phyloP scores from a whole-genome alignment of 768 basidiomycete genomes.

The Gymnopilus dilepis region DNA sequence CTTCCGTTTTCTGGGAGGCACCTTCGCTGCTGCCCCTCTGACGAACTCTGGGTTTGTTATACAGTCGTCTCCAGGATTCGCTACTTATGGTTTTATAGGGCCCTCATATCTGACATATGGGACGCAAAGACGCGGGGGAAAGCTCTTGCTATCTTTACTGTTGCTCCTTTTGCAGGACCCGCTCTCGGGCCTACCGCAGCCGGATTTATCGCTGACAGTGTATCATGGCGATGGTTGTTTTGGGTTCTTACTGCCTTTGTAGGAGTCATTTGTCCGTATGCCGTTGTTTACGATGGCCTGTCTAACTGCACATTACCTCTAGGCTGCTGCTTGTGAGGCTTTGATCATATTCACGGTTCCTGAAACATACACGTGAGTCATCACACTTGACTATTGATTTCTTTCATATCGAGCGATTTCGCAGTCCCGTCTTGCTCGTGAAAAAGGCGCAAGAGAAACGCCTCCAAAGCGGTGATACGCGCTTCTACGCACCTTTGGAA shows the following conservation, averaged over 20 bases:
- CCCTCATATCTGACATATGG: constrained; percentile 65
- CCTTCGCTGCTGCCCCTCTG: constrained; percentile 70
- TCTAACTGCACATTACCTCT: not conserved
- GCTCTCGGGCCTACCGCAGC: constrained; percentile 60
- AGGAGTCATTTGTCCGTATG: constrained; percentile 24
- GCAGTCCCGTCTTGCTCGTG: constrained; percentile 62
- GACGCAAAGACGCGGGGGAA: constrained; percentile 64
- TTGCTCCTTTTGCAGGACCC: constrained; percentile 73
- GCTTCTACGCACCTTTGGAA: constrained; percentile 60
- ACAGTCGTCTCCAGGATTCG: no score
- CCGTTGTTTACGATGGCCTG: not conserved
- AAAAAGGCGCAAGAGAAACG: constrained; percentile 54
- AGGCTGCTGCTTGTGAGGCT: constrained; percentile 56
- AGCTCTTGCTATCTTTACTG: constrained; percentile 67
- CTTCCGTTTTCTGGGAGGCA: constrained; percentile 73
- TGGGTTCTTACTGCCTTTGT: constrained; percentile 67
- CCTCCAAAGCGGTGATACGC: constrained; percentile 54
- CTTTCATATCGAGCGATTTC: not conserved
- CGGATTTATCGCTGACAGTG: constrained; percentile 47
- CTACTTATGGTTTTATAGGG: constrained; percentile 34
- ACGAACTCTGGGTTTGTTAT: constrained; percentile 66
- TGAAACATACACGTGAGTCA: constrained; percentile 66
- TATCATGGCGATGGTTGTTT: constrained; percentile 72
- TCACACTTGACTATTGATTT: not conserved
- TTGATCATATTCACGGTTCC: constrained; percentile 60